Conservation (phyloP, 2,329 filamentous ascomycete genomes). For the Shiraia bambusicola region DNA sequence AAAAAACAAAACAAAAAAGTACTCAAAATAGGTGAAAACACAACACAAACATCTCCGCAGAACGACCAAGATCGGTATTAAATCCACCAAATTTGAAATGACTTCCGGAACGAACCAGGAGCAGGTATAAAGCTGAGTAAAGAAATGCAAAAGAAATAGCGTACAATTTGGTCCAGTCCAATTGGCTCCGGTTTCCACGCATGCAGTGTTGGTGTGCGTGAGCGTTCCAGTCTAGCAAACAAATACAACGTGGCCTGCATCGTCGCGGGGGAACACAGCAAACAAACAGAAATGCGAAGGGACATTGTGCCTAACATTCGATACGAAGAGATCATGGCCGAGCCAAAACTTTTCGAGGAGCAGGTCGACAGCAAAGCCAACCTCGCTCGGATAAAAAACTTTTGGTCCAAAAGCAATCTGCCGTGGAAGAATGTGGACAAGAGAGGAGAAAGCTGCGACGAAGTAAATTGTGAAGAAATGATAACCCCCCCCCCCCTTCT, state of each 20-base stretch:
- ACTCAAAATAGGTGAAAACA: conserved; percentile 8
- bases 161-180: conserved; percentile 21
- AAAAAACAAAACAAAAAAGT: conserved; percentile 10
- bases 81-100: conserved; percentile 21
- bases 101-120: conserved; percentile 20
- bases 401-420: conserved; percentile 13
- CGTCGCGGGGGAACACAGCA: conserved; percentile 31
- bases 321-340: conserved; percentile 11
- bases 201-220: conserved; percentile 37
- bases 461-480: background rate
- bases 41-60: too few species aligned
- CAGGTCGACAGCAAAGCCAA: conserved; percentile 5
- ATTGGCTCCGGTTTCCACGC: conserved; percentile 23
- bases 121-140: conserved; percentile 31
- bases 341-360: conserved; percentile 22
- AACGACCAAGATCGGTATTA: conserved; percentile 29
- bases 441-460: background rate
- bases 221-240: conserved; percentile 43
- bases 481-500: too few species aligned
- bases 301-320: conserved; percentile 24
- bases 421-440: background rate
- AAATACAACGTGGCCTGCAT: conserved; percentile 41
- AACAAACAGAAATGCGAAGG: conserved; percentile 27
- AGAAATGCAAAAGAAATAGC: conserved; percentile 9
- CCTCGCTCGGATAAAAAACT: conserved; percentile 15